phyloP scores from a whole-genome alignment of 176 grass and related monocot species.

The Ananas comosus region DNA sequence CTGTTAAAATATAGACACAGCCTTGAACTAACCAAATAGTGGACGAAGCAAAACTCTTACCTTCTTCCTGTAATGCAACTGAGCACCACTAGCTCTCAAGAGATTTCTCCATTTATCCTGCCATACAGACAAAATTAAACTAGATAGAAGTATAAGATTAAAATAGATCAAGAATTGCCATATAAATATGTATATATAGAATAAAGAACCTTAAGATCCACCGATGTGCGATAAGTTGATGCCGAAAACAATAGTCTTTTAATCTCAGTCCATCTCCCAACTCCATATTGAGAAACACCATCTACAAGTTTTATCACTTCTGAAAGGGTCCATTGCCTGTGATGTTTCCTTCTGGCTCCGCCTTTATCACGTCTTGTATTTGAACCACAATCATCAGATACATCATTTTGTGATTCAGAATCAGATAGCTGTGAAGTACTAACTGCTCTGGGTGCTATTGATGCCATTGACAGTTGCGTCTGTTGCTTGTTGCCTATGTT shows the following conservation, averaged over 20 bases:
- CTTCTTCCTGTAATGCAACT: slow-evolving; percentile 17
- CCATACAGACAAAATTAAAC: not conserved
- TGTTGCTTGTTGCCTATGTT: slow-evolving; percentile 2
- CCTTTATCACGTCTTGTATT: not conserved
- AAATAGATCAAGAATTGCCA: not conserved
- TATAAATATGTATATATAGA: not conserved
- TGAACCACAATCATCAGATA: slow-evolving; percentile 5
- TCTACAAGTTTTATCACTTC: slow-evolving; percentile 28
- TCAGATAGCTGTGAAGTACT: not conserved
- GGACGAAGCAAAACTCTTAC: not conserved
- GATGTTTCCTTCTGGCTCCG: slow-evolving; percentile 18
- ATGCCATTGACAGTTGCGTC: not conserved
- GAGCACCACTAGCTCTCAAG: slow-evolving; percentile 15
- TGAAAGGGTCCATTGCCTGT: slow-evolving; percentile 20
- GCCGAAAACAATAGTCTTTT: slow-evolving; percentile 18
- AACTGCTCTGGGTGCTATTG: not conserved
- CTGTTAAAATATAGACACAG: too few species aligned
- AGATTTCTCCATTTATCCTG: slow-evolving; percentile 39
- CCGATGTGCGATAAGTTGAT: slow-evolving; percentile 19
- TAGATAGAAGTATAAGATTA: not conserved
- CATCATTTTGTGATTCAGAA: not conserved
- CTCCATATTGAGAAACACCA: slow-evolving; percentile 25
- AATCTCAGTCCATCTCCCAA: slow-evolving; percentile 27
- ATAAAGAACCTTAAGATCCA: slow-evolving; percentile 26
- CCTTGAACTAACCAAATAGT: too few species aligned